Evolutionary conservation across 2,329 filamentous ascomycete genomes (phyloP).

Genomic region (Sarocladium strictum): DNA sequence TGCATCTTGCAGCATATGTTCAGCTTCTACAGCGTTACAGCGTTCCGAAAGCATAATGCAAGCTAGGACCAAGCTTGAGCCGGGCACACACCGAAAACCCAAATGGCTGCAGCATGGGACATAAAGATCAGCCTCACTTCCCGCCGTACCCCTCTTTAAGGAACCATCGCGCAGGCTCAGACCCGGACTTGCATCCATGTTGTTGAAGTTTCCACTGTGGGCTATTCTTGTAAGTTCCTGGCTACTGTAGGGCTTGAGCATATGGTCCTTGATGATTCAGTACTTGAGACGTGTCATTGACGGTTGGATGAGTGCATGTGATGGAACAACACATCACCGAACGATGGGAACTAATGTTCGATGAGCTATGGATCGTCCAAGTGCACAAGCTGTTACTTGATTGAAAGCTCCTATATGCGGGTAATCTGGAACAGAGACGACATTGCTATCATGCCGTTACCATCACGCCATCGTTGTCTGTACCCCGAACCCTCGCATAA

Average conservation of each 20-base stretch:
- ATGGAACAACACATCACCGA: conserved; percentile 3
- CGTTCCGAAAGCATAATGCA: not conserved
- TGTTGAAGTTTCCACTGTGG: not conserved
- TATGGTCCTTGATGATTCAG: no score
- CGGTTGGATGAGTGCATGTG: not conserved
- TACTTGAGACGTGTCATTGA: not conserved
- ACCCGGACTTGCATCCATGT: no score
- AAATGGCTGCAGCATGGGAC: not conserved
- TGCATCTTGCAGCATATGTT: not conserved
- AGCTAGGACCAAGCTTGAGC: not conserved
- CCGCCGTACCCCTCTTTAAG: not conserved
- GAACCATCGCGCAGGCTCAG: no score
- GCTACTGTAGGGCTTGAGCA: no score
- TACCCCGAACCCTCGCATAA: not conserved
- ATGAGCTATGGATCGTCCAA: not conserved
- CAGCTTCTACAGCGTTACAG: not conserved
- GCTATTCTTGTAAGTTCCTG: no score
- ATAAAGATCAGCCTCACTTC: not conserved
- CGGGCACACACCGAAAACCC: not conserved
- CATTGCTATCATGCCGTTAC: not conserved
- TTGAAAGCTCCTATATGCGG: not conserved
- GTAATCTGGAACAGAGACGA: not conserved
- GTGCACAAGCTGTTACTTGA: not conserved
- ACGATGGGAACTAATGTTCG: not conserved
- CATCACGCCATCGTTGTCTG: not conserved